A percentile compares a stretch with the other conserved stretches of the same genome.
Conservation (phyloP, 345 rosid genomes). For the Rubroshorea leprosula region DNA sequence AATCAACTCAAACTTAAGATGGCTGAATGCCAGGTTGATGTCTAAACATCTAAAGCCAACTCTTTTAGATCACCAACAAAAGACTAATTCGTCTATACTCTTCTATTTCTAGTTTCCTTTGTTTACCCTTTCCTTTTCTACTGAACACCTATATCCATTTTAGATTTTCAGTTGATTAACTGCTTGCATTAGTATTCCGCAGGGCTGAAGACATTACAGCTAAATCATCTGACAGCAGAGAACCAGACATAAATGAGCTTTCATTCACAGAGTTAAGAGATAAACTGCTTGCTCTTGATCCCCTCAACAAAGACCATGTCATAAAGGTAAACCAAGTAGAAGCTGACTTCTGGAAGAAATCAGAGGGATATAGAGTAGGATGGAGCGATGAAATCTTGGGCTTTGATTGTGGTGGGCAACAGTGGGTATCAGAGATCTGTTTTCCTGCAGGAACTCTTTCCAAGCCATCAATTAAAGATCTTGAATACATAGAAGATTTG, state of each 20-base stretch:
- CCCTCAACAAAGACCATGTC: slow-evolving; percentile 79
- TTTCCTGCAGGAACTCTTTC: slow-evolving; percentile 86
- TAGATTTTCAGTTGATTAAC: slow-evolving; percentile 17
- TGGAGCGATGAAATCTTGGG: slow-evolving; percentile 98
- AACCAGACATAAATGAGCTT: slow-evolving; percentile 57
- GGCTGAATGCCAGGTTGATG: too few species aligned
- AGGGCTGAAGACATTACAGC: slow-evolving; percentile 42
- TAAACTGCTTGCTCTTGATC: slow-evolving; percentile 84
- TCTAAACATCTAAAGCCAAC: not conserved
- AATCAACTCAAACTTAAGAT: too few species aligned
- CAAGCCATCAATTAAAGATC: slow-evolving; percentile 87
- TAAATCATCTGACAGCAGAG: slow-evolving; percentile 38
- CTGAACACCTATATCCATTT: not conserved
- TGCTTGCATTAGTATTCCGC: slow-evolving; percentile 25
- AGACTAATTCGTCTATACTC: not conserved
- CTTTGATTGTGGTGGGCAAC: slow-evolving; percentile 99
- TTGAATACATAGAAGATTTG: slow-evolving; percentile 80
- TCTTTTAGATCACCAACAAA: not conserved
- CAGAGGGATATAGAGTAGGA: slow-evolving; percentile 92
- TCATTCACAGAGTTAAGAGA: slow-evolving; percentile 90
- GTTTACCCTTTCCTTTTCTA: not conserved
- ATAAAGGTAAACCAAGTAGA: slow-evolving; percentile 76
- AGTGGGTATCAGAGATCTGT: slow-evolving; percentile 97
- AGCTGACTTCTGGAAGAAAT: slow-evolving; percentile 95
- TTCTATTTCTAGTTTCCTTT: too few species aligned